These are phyloP conservation scores for Debaryomyces hansenii DNA, from an alignment of 805 yeast genomes.

Conservation along the genomic window DNA sequence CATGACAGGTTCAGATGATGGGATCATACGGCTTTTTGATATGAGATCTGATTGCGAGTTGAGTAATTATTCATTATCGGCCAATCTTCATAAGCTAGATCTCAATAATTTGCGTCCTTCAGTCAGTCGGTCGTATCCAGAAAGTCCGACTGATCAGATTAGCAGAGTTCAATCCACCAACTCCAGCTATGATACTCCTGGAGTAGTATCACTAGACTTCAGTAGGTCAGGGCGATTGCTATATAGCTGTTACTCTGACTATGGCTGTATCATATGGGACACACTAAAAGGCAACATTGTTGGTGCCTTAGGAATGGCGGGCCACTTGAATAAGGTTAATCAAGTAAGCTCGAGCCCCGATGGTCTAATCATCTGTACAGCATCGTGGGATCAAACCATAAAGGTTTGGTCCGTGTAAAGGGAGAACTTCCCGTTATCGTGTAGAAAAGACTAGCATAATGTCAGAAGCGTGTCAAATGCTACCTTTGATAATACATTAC, in stretches of 20 bases:
- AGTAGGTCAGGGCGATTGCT: slow-evolving; percentile 73
- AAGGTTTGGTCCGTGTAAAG: slow-evolving; percentile 55
- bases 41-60: slow-evolving; percentile 74
- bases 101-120: not conserved
- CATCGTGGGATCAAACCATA: slow-evolving; percentile 78
- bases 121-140: not conserved
- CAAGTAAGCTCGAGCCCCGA: slow-evolving; percentile 68
- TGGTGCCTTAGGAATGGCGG: slow-evolving; percentile 51
- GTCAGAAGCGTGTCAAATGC: no score
- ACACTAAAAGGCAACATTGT: slow-evolving; percentile 61
- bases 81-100: not conserved
- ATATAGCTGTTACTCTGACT: slow-evolving; percentile 74
- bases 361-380: slow-evolving; percentile 75
- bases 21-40: slow-evolving; percentile 68
- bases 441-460: no score
- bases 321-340: slow-evolving; percentile 59
- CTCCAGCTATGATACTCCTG: slow-evolving; percentile 55
- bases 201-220: slow-evolving; percentile 70
- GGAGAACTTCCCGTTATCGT: not conserved
- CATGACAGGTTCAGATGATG: slow-evolving; percentile 79
- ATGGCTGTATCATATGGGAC: slow-evolving; percentile 80
- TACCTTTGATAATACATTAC: no score
- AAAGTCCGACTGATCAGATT: slow-evolving; percentile 11
- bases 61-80: slow-evolving; percentile 42
- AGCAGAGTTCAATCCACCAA: slow-evolving; percentile 7